Evolutionary conservation across 257 asterid genomes (phyloP).

Genomic region (Solanum tacnaense): DNA sequence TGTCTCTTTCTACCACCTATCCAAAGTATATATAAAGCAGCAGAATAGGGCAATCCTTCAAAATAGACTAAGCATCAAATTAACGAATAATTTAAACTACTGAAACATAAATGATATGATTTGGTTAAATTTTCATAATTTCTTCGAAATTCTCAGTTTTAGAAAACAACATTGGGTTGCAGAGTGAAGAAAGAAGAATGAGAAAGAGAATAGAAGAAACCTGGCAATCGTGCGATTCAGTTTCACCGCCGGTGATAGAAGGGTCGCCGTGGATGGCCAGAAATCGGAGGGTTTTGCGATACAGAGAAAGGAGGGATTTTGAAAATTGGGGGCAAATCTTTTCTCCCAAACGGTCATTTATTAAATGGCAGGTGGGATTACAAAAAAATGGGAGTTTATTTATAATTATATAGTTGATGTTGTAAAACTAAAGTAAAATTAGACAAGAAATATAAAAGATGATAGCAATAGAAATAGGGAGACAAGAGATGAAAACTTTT

Average conservation of each 20-base stretch:
- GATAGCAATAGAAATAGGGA: no score
- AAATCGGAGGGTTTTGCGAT: background rate
- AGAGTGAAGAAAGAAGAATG: background rate
- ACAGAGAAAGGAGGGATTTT: background rate
- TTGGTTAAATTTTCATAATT: background rate
- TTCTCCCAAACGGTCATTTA: background rate
- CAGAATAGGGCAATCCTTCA: no score
- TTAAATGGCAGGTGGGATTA: background rate
- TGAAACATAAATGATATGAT: background rate
- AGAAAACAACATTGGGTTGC: background rate
- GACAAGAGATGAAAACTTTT: no score
- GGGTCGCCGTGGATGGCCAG: accelerated
- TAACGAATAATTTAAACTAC: background rate
- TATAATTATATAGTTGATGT: no score
- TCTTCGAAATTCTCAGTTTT: background rate
- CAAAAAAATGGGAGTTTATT: background rate
- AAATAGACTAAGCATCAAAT: background rate
- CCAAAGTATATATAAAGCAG: no score
- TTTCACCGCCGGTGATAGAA: background rate
- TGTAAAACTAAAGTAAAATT: no score
- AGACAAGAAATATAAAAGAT: no score
- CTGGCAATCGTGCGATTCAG: background rate
- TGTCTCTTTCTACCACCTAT: no score
- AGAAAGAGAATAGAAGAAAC: background rate
- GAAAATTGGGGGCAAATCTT: background rate